Base-by-base conservation (phyloP, 495 filamentous ascomycete genomes). In the Tuber borchii region DNA sequence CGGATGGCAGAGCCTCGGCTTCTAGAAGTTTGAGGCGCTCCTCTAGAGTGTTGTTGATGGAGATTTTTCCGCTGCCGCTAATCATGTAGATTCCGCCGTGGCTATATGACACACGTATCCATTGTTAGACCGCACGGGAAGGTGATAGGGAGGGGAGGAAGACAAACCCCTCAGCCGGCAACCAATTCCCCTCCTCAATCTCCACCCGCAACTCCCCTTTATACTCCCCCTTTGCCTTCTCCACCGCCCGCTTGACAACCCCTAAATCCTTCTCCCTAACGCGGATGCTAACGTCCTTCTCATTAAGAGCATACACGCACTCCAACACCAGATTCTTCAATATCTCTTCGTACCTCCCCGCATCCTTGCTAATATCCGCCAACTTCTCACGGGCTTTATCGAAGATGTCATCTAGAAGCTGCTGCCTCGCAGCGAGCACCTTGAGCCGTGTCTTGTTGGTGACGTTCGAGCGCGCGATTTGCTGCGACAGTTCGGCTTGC, bases 41-140 rank as follows among this genome's bases (percentile, higher is more conserved):
- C 80, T 98, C 96, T 71, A 98, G 90, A 40, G 95, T 98, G 86
- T 99, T 97, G 89, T 97, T 93, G 84, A 99, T 97, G 79, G 97
- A 93, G 84, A 99, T 98, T 88, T 94, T 97, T 82, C 96, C 96
- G 75, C 89, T 87, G 70, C 91, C 89, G 40, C 94, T 93, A 37
- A 96, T 84, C 77, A 98, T 91, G 65, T 86, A 83, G 26, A 97
- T 86, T 77, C 95, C 95, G 74, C 95, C 95, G 73, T 93, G 88
- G 78, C 95, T 99, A 75, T 71, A 34, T 19, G 31, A 31, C 10
- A 65, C 22, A 61, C 2, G n/a, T 65, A 73, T 22, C 34, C 31
- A 75, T 42, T 48, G 40, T 79, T 69, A 82, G 76, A 73, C n/a
- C 12, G 73, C 69, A 42, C 69, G 48, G 16, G 14, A 31, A 71